Percentiles rank a stretch among this genome's conserved stretches.
Conservation (phyloP, 208 protist genomes). For the Naegleria fowleri region DNA sequence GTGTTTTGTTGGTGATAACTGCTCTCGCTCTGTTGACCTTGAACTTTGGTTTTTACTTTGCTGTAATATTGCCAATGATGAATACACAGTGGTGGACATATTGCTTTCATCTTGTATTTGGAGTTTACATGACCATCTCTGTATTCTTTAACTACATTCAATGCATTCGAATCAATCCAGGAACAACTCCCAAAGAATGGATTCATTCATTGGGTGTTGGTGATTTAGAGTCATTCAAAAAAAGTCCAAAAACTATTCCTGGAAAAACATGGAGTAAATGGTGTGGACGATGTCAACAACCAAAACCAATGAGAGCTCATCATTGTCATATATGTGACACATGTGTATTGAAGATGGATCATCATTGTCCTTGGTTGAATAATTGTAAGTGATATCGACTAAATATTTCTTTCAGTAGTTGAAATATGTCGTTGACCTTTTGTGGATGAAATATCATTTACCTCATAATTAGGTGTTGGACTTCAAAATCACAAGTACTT, state of each 20-base stretch:
- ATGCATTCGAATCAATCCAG: not conserved
- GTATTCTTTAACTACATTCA: constrained; percentile 2
- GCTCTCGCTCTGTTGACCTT: not conserved
- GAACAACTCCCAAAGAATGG: not conserved
- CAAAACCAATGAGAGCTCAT: constrained; percentile 67
- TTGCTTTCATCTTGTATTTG: not conserved
- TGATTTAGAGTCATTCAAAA: not conserved
- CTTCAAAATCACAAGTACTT: constrained; percentile 75
- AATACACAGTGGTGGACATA: not conserved
- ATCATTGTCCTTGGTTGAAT: constrained; percentile 80
- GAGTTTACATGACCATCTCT: not conserved
- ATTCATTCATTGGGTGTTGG: not conserved
- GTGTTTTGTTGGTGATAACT: not conserved
- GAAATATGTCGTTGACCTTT: too few relatives aligned
- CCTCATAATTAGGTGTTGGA: constrained; percentile 49
- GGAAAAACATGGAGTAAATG: constrained; percentile 16
- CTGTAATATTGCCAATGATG: not conserved
- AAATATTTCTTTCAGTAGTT: too few relatives aligned
- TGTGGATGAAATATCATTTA: too few relatives aligned
- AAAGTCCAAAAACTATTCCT: not conserved
- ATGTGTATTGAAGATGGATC: constrained; percentile 73
- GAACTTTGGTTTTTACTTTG: not conserved
- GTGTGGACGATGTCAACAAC: constrained; percentile 58
- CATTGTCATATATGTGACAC: constrained; percentile 67
- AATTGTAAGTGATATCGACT: constrained; percentile 69